Evolutionary conservation across 176 grass and related monocot genomes (phyloP), one percentile per base, ranked within the genome.

Genomic region (Thalia dealbata): DNA sequence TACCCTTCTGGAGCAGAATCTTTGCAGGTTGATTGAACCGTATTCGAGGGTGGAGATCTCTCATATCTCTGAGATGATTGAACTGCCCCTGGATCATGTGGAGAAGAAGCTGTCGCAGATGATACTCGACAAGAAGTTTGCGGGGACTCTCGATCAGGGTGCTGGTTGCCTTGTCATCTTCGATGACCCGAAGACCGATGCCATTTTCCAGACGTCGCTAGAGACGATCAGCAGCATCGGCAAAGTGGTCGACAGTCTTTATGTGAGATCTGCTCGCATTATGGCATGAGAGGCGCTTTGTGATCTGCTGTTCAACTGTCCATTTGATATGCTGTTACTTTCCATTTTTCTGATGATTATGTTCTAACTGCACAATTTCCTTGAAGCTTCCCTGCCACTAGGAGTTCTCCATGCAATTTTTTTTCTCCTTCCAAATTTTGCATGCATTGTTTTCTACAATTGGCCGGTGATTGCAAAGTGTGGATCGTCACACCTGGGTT

Each of bases 61-160:
- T 0, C 88, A 86, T 55, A 72, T 96, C 18, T 85, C 91, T 9
- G 78, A 84, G 76, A 88, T 88, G 88, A 88, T 88, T 11, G 91
- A 88, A 76, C 65, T 96, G 88, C 82, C 88, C 0, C 52, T 88
- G 0, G 79, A 72, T 55, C 85, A 88, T 80, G 91, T 96, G 18
- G 91, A 91, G 79, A 96, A 88, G 73, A 96, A 96, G 74, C 70
- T 96, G 11, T 91, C 83, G 3, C 91, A 91, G 76, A 88, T 88
- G 88, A 91, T 96, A 78, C 71, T 91, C 0, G 91, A 96, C 82
- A 96, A 88, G 79, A 96, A 91, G 66, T 91, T 91, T 27, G 88
- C 88, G 0, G 91, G 91, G 29, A 91, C 85, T 1, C 85, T 91
- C 44, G 88, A 91, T 74, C 91, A 96, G 29, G 88, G 91, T 11